phyloP scores from a whole-genome alignment of 2,329 filamentous ascomycete genomes.

The Fusarium incarnatum region DNA sequence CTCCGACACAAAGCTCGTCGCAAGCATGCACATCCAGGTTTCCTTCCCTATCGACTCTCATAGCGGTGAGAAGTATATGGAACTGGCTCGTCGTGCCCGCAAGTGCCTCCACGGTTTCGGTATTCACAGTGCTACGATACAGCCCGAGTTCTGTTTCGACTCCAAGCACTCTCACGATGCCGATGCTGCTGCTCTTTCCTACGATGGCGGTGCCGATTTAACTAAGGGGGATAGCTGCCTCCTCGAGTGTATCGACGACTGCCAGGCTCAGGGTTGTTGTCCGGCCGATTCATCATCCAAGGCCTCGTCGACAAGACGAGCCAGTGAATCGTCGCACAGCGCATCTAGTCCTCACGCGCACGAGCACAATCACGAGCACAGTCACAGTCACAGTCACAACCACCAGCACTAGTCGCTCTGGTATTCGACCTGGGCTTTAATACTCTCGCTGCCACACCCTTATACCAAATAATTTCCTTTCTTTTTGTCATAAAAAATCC shows the following conservation, averaged over 20 bases:
- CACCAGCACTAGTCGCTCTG: slow-evolving; percentile 27
- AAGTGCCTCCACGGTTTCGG: slow-evolving; percentile 94
- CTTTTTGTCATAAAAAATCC: slow-evolving; percentile 8
- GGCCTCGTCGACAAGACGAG: slow-evolving; percentile 52
- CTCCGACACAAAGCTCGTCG: slow-evolving; percentile 92
- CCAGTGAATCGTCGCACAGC: slow-evolving; percentile 51
- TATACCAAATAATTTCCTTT: slow-evolving; percentile 25
- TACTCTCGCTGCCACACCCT: slow-evolving; percentile 12
- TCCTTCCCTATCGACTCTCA: slow-evolving; percentile 88
- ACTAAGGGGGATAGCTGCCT: slow-evolving; percentile 57
- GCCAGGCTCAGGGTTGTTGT: slow-evolving; percentile 50
- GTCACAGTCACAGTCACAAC: slow-evolving; percentile 7
- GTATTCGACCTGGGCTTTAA: background rate
- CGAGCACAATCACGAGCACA: slow-evolving; percentile 8
- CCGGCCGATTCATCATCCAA: slow-evolving; percentile 50
- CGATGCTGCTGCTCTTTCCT: slow-evolving; percentile 50
- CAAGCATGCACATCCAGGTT: slow-evolving; percentile 92
- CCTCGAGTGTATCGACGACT: slow-evolving; percentile 60
- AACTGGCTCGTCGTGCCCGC: slow-evolving; percentile 82
- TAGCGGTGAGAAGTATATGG: slow-evolving; percentile 86
- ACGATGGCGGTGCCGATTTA: slow-evolving; percentile 51
- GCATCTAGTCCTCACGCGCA: slow-evolving; percentile 31
- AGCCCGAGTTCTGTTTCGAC: slow-evolving; percentile 84
- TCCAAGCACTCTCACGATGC: slow-evolving; percentile 56
- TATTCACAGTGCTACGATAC: slow-evolving; percentile 97